Conservation (phyloP, 306 rosid genomes). For the Castanea sativa region DNA sequence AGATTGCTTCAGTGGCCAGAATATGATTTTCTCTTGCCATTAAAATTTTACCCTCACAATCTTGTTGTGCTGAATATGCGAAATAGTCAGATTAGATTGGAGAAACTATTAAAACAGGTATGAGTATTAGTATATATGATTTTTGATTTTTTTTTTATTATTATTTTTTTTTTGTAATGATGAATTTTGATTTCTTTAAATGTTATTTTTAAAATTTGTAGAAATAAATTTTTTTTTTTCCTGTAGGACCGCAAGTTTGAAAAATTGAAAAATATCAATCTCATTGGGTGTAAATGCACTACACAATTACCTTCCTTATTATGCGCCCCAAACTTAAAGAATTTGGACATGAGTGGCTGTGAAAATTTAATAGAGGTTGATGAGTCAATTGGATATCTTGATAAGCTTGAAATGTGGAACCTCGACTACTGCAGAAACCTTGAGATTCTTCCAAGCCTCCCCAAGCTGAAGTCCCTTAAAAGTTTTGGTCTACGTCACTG, state of each 20-base stretch:
- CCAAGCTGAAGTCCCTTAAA: too few species aligned
- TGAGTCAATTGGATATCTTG: constrained; percentile 13
- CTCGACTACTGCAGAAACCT: too few species aligned
- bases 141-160: not conserved
- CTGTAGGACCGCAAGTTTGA: not conserved
- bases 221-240: not conserved
- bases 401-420: not conserved
- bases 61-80: not conserved
- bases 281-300: not conserved
- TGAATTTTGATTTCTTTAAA: not conserved
- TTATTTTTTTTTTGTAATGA: too few species aligned
- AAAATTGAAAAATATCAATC: not conserved
- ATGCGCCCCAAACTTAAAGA: constrained; percentile 6
- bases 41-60: too few species aligned
- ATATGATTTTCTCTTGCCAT: constrained; percentile 4
- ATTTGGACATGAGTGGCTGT: not conserved
- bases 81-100: not conserved
- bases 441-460: too few species aligned
- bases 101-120: not conserved
- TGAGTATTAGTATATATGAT: not conserved
- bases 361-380: constrained; percentile 10
- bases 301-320: not conserved
- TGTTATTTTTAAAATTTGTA: not conserved
- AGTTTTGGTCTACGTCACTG: too few species aligned
- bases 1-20: constrained; percentile 12